phyloP scores from a whole-genome alignment of 371 early-diverging fungal genomes.

The Rhizopus delemar region DNA sequence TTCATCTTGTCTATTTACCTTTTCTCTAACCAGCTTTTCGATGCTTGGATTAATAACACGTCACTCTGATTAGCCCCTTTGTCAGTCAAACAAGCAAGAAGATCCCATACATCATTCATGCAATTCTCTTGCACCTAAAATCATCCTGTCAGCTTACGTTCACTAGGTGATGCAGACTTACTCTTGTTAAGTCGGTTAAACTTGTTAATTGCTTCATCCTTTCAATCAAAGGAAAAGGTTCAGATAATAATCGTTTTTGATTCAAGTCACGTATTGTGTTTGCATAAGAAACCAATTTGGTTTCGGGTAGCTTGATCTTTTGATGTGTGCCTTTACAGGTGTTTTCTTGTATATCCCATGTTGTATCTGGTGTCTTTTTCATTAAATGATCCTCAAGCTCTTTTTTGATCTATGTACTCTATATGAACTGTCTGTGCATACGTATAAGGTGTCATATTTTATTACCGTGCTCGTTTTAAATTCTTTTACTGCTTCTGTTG shows the following conservation, averaged over 20 bases:
- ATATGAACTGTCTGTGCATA: no score
- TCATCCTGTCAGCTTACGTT: no score
- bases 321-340: neutral
- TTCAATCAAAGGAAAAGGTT: constrained; percentile 5
- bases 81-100: constrained; percentile 5
- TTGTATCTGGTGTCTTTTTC: neutral
- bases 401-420: constrained; percentile 63
- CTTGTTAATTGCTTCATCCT: neutral
- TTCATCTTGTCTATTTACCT: constrained; percentile 12
- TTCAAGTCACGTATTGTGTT: constrained; percentile 12
- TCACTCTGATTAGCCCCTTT: no score
- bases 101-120: constrained; percentile 15
- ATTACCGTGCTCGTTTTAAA: constrained; percentile 46
- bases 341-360: neutral
- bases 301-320: neutral
- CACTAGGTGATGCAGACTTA: neutral
- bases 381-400: constrained; percentile 4
- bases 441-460: neutral
- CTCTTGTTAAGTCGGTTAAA: constrained; percentile 3
- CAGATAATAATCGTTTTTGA: neutral
- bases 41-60: constrained; percentile 6
- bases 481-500: constrained; percentile 73
- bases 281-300: constrained; percentile 5
- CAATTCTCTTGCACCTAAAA: neutral
- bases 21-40: constrained; percentile 18